Conservation (phyloP, 2,329 filamentous ascomycete genomes). For the Incumbomyces lentus region DNA sequence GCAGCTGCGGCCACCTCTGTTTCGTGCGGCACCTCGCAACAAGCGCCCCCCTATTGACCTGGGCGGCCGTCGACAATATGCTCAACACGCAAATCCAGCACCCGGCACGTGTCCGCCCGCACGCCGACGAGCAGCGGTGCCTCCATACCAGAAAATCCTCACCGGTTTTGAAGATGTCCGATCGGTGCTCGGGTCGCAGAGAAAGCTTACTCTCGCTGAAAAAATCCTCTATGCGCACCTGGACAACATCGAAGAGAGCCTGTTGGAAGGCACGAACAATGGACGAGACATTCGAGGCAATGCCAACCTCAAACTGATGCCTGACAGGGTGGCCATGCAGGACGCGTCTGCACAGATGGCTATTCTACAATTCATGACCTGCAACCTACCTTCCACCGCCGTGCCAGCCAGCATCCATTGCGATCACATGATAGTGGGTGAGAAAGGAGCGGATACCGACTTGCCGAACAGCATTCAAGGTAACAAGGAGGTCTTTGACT, state of each 20-base stretch:
- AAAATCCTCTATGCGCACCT: slow-evolving; percentile 98
- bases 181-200: slow-evolving; percentile 54
- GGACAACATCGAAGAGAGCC: slow-evolving; percentile 76
- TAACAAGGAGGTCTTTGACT: slow-evolving; percentile 97
- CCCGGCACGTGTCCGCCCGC: slow-evolving; percentile 6
- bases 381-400: slow-evolving; percentile 75
- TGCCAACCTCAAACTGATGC: slow-evolving; percentile 92
- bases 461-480: slow-evolving; percentile 73
- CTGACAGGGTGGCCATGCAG: slow-evolving; percentile 97
- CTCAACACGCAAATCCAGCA: slow-evolving; percentile 10
- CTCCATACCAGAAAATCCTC: slow-evolving; percentile 74
- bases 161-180: slow-evolving; percentile 66
- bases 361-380: slow-evolving; percentile 96
- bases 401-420: slow-evolving; percentile 97
- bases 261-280: slow-evolving; percentile 72
- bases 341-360: slow-evolving; percentile 99
- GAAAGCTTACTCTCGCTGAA: slow-evolving; percentile 75
- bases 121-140: slow-evolving; percentile 35
- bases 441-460: slow-evolving; percentile 79
- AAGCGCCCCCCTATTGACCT: slow-evolving; percentile 16
- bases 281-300: slow-evolving; percentile 73
- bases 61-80: slow-evolving; percentile 14
- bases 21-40: slow-evolving; percentile 11
- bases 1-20: slow-evolving; percentile 8
- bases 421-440: slow-evolving; percentile 96